A percentile compares a stretch with the other conserved stretches of the same genome.
Conservation (phyloP, 1,284 basidiomycete species). For the Moesziomyces globuligerus region DNA sequence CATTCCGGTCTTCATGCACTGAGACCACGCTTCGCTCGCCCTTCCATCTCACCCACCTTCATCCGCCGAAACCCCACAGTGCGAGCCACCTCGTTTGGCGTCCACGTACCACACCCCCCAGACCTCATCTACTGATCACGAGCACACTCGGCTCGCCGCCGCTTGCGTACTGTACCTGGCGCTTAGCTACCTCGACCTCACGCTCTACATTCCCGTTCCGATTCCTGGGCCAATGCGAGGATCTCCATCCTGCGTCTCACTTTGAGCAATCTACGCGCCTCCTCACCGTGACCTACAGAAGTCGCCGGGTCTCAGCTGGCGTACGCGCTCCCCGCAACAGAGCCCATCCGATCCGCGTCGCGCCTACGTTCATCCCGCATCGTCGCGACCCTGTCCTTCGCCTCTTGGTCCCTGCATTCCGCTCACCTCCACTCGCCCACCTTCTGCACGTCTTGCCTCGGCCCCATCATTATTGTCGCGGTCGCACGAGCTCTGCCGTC, state of each 20-base stretch:
- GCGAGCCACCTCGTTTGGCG: too few relatives aligned
- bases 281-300: constrained; percentile 19
- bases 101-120: too few relatives aligned
- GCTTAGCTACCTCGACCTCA: constrained; percentile 1
- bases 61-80: too few relatives aligned
- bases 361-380: not conserved
- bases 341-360: not conserved
- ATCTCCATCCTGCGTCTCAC: constrained; percentile 1
- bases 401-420: not conserved
- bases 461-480: too few relatives aligned
- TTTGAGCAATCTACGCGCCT: constrained; percentile 2
- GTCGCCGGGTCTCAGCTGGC: not conserved
- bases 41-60: not conserved
- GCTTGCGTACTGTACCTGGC: not conserved
- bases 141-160: not conserved
- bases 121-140: not conserved
- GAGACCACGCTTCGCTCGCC: constrained; percentile 4
- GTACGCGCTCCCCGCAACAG: not conserved
- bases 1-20: constrained; percentile 38
- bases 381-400: too few relatives aligned
- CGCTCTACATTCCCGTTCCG: constrained; percentile 28
- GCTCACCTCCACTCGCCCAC: too few relatives aligned
- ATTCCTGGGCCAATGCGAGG: constrained; percentile 18
- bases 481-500: too few relatives aligned
- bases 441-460: too few relatives aligned